Evolutionary conservation across 2,329 filamentous ascomycete species (phyloP), one percentile per base, ranked within the genome.

Genomic region (Aspergillus bombycis): DNA sequence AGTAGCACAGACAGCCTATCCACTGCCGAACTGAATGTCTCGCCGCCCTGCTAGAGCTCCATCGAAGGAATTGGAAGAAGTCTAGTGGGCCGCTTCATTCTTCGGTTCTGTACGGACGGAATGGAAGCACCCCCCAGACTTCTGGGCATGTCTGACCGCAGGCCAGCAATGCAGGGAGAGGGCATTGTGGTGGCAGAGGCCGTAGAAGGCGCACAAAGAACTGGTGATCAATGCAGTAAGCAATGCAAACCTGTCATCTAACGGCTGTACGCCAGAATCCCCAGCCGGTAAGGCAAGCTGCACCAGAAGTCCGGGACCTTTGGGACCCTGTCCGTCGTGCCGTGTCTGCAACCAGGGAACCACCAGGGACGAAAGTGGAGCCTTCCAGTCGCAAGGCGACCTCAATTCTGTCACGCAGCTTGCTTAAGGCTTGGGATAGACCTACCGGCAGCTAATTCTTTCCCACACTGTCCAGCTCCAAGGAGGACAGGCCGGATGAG

Each of bases 161-260:
- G 34, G 9, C 38, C 32, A 54, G 14, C 38, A 48, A 62, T 61
- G 58, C 38, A 55, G 36, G 14, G 14, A 36, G 50, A n/a, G 38
- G 16, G 21, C 12, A 23, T 26, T 30, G 30, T n/a, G 58, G 38
- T 16, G 48, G 58, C 63, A 67, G 62, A 64, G 66, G 57, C 64
- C 62, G 55, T 52, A 46, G 28, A 50, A 62, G 48, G 48, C 46
- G 52, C 41, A 54, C 23, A 56, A 60, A 65, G 66, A 69, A 68
- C 63, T n/a, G 67, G 64, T 68, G 67, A 69, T 67, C 68, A 63
- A 67, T 68, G 67, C 67, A 68, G 64, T 46, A 38, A 62, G 56
- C 45, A 57, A 63, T 64, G 60, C 54, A 67, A 60, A 59, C 57
- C 45, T 61, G 62, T 66, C 63, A 58, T 62, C 58, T 57, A 69